Conservation (phyloP, 2,329 filamentous ascomycete species). For the Fusarium verticillioides region DNA sequence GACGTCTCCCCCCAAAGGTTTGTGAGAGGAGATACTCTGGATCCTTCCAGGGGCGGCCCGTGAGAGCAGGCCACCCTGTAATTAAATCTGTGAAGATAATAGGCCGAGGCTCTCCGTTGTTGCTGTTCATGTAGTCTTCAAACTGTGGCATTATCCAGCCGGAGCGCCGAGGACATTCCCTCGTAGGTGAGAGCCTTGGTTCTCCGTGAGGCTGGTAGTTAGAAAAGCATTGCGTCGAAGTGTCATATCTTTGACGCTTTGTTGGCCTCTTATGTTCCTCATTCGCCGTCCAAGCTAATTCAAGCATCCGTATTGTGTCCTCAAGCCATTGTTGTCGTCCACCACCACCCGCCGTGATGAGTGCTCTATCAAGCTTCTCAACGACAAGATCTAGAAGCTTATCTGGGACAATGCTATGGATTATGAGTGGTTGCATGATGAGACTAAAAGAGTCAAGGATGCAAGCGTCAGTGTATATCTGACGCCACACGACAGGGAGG, state of each 20-base stretch:
- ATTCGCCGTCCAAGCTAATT: conserved; percentile 39
- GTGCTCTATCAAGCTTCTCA: conserved; percentile 75
- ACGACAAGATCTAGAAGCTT: conserved; percentile 66
- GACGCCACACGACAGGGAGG: conserved; percentile 75
- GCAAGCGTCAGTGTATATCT: conserved; percentile 76
- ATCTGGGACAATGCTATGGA: conserved; percentile 16
- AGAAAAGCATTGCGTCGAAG: conserved; percentile 40
- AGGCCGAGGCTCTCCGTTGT: conserved; percentile 61
- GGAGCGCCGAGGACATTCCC: conserved; percentile 44
- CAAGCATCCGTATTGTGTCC: conserved; percentile 58
- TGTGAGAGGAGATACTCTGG: conserved; percentile 77
- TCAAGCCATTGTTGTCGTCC: conserved; percentile 62
- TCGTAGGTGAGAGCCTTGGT: conserved; percentile 39
- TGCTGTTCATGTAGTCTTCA: conserved; percentile 67
- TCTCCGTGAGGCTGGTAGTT: conserved; percentile 45
- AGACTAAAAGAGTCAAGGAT: conserved; percentile 68
- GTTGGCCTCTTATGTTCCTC: conserved; percentile 28
- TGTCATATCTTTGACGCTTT: conserved; percentile 36
- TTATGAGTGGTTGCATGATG: conserved; percentile 35
- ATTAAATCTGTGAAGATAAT: conserved; percentile 76
- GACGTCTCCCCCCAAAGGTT: conserved; percentile 79
- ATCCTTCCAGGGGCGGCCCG: conserved; percentile 74
- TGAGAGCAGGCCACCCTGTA: conserved; percentile 79
- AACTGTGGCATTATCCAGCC: conserved; percentile 68
- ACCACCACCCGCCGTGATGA: conserved; percentile 79